phyloP scores from a whole-genome alignment of 371 early-diverging fungal genomes.

The Mucor velutinosus region DNA sequence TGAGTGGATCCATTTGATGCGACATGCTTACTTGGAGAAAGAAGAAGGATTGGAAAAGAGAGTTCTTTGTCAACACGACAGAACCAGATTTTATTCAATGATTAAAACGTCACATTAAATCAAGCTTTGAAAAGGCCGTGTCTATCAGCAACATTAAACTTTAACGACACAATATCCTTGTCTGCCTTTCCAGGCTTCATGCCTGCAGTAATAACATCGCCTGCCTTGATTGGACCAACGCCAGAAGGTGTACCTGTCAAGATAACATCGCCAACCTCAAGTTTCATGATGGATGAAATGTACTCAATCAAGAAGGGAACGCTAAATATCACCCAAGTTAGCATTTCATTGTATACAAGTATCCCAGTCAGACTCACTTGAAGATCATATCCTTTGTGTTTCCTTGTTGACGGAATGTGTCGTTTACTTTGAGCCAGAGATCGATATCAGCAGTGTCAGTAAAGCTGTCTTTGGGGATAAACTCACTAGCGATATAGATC shows the following conservation, averaged over 20 bases:
- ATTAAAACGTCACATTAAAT: slow-evolving; percentile 3
- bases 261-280: slow-evolving; percentile 82
- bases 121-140: slow-evolving; percentile 37
- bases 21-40: neutral
- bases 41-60: neutral
- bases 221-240: slow-evolving; percentile 81
- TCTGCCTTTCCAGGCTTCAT: slow-evolving; percentile 49
- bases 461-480: slow-evolving; percentile 76
- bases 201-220: slow-evolving; percentile 78
- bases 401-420: slow-evolving; percentile 79
- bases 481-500: slow-evolving; percentile 51
- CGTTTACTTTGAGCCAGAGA: slow-evolving; percentile 85
- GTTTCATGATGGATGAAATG: slow-evolving; percentile 82
- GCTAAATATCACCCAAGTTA: slow-evolving; percentile 22
- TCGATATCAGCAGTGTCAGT: slow-evolving; percentile 74
- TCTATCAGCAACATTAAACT: slow-evolving; percentile 43
- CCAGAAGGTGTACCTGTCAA: slow-evolving; percentile 89
- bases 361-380: slow-evolving; percentile 44
- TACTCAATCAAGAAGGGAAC: slow-evolving; percentile 78
- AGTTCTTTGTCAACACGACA: neutral
- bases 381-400: slow-evolving; percentile 93
- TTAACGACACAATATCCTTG: slow-evolving; percentile 31
- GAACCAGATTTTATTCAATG: neutral
- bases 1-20: neutral
- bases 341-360: neutral